Base-by-base conservation (phyloP, 345 rosid species). In the Syzygium jambos region DNA sequence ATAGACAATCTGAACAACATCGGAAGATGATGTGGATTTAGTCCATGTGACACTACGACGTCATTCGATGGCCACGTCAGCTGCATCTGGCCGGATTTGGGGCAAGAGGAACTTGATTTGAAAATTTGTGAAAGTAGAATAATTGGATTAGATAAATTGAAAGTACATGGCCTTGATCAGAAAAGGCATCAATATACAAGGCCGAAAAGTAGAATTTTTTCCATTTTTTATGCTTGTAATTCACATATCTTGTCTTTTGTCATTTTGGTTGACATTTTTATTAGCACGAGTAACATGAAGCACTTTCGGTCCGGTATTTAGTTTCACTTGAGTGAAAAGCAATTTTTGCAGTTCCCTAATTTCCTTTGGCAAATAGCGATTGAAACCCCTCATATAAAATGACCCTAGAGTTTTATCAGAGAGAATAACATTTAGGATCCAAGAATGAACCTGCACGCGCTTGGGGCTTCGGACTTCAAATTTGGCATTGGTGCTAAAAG, bases 381-480 rank as follows among this genome's bases (percentile, higher is more conserved):
- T 38, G 80, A 73, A 38, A 73, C 49, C 15, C 13, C 49, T 19
- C 49, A 38, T 38, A 38, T 73, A 7, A 73, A 19, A 38, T 10
- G 15, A 16, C 80, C 49, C 49, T 38, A 38, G 80, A 38, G 49
- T 73, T 73, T 41, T 73, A 73, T 19, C 80, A 29, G 61, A 29
- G 59, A 38, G 21, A 85, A 29, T 85, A 85, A 25, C 27, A 85
- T 16, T 9, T 0, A 56, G 53, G 78, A 65, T 22, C 34, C 4
- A 12, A 59, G 41, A 43, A 84, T 13, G 22, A 57, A 95, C 99
- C 98, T 96, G 98, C 87, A 97, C 99, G 1, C 98, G 95, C 90
- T 94, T 92, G 85, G 99, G 99, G 86, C 98, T 95, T 86, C 96
- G 94, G 88, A 96, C 88, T 94, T 97, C 98, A 83, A 96, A 97